Evolutionary conservation across 2,329 filamentous ascomycete genomes (phyloP), one percentile per base, ranked within the genome.

Genomic region (Trichoderma hamatum): DNA sequence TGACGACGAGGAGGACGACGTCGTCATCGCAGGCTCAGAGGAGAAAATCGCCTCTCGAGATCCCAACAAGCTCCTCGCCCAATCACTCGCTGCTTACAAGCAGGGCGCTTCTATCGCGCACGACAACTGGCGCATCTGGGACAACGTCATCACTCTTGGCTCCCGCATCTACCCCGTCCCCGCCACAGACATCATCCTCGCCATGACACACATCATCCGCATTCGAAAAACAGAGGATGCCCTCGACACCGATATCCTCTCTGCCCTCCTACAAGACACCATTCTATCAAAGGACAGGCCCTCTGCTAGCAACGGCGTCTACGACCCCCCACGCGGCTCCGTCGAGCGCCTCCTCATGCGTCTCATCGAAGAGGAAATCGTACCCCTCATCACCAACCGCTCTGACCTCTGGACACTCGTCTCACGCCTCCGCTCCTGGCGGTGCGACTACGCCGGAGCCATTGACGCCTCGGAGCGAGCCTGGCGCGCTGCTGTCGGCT

Each of bases 71-170:
- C 84, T 92, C 65, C 86, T 94, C 1, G 82, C 86, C 0, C 93
- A 97, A 76, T 90, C 96, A 0, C 86, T 99, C 0, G 84, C 87
- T 6, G 95, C 96, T 0, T 93, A 97, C 79, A 96, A 97, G 77
- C 91, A 92, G 72, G 96, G 94, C 11, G 93, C 94, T 0, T 86
- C 88, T 5, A 87, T 97, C 28, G 93, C 96, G 62, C 87, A 93
- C 78, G 90, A 94, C 74, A 95, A 95, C 81, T 92, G 91, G 86
- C 90, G 93, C 73, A 97, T 99, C 78, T 98, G 95, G 95, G 93
- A 97, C 77, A 99, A 99, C 75, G 91, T 98, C 19, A 87, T 99
- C 69, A 96, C 94, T 0, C 90, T 98, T 26, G 91, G 92, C 0
- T 88, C 92, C 0, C 92, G 93, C 1, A 86, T 96, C 32, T 85